phyloP scores from a whole-genome alignment of 2,329 filamentous ascomycete species.

The Botryotinia globosa region DNA sequence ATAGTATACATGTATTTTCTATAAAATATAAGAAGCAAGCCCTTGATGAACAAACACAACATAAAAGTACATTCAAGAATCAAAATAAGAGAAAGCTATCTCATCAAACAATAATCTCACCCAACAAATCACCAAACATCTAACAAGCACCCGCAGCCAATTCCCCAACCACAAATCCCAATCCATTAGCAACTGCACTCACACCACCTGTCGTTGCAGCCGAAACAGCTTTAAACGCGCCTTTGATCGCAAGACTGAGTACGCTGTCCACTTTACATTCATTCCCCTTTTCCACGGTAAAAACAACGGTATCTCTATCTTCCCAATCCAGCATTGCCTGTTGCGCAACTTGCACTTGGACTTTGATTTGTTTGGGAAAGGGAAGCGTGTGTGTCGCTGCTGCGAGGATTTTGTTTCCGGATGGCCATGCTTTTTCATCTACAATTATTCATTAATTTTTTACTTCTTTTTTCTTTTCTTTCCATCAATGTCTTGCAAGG shows the following conservation, averaged over 20 bases:
- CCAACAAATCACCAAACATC: background rate
- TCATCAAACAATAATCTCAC: background rate
- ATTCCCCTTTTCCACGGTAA: background rate
- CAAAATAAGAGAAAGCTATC: background rate
- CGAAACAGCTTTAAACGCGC: background rate
- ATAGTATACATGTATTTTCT: background rate
- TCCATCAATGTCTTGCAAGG: background rate
- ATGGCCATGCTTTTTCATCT: background rate
- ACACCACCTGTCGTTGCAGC: background rate
- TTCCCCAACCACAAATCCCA: background rate
- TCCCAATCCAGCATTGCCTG: background rate
- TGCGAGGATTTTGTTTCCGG: background rate
- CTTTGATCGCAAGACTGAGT: background rate
- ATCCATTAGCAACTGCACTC: background rate
- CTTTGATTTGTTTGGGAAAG: background rate
- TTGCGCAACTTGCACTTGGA: background rate
- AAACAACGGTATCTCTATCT: background rate
- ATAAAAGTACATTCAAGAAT: background rate
- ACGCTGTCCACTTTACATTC: background rate
- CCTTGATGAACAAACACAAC: background rate
- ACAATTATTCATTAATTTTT: background rate
- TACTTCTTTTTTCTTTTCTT: background rate
- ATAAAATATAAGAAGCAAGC: background rate
- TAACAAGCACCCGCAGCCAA: background rate
- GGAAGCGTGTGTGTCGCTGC: background rate